Base-by-base conservation (phyloP, 441 rosid species). In the Pelargonium citronellum region DNA sequence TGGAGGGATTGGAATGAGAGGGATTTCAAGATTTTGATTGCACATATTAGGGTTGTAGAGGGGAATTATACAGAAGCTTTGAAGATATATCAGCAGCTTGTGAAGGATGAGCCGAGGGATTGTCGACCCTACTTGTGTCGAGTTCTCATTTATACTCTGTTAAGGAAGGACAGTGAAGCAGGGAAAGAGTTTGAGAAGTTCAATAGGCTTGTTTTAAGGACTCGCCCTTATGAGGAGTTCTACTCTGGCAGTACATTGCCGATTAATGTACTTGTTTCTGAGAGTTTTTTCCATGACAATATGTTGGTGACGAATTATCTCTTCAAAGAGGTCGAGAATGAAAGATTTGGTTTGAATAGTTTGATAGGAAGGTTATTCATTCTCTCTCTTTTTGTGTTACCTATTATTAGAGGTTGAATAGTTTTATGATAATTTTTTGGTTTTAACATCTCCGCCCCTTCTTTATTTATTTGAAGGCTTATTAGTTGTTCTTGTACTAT, bases 111-210 rank as follows among this genome's bases (percentile, higher is more conserved):
- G 71, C 97, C 96, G 0, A 86, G 78, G 76, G 98, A 94, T 76
- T 94, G 87, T 67, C 84, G 96, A 80, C 98, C 98, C 0, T 91
- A 91, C 70, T 77, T 94, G 64, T 93, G 97, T 65, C 91, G 86
- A 72, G 96, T 95, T 61, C 79, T 94, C 57, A 83, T 94, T 7
- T 91, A 91, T 64, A 81, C 92, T 11, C 68, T 94, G 80, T 27
- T 85, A 87, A 87, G 82, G 83, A 88, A 83, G 90, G 85, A 83
- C 57, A 91, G 83, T 1, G 87, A 87, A 76, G 98, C 92, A 0
- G 92, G 87, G 82, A 87, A 84, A 72, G 84, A 86, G 68, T 89
- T 91, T 71, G 89, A 87, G 55, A 82, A 84, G 83, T 88, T 87
- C 67, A 73, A 90, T 46, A 85, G 72, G 68, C 89, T 93, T 79